Conservation (phyloP, 805 yeast species). For the Hanseniaspora occidentalis region DNA sequence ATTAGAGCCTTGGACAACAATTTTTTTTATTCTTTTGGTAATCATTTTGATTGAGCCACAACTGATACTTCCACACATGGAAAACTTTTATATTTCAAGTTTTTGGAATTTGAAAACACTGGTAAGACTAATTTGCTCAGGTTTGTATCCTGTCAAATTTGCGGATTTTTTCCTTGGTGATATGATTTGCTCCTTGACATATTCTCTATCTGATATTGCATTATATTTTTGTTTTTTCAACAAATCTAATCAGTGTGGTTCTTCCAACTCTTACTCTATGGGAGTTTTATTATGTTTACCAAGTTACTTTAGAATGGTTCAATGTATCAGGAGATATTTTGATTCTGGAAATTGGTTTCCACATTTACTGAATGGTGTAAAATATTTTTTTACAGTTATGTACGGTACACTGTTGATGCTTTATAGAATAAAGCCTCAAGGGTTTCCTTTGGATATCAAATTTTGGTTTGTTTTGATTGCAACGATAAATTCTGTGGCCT, state of each 20-base stretch:
- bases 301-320: slow-evolving; percentile 79
- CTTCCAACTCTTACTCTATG: slow-evolving; percentile 59
- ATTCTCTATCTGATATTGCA: slow-evolving; percentile 74
- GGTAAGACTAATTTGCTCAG: slow-evolving; percentile 66
- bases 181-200: slow-evolving; percentile 76
- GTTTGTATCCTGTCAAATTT: slow-evolving; percentile 90
- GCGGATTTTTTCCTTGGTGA: slow-evolving; percentile 91
- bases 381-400: slow-evolving; percentile 53
- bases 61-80: slow-evolving; percentile 15
- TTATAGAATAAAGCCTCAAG: slow-evolving; percentile 52
- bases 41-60: slow-evolving; percentile 42
- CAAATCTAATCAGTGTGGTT: slow-evolving; percentile 60
- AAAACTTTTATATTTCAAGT: slow-evolving; percentile 1
- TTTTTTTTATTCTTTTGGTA: slow-evolving; percentile 35
- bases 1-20: slow-evolving; percentile 71
- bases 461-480: slow-evolving; percentile 61
- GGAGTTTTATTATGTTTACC: slow-evolving; percentile 83
- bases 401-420: slow-evolving; percentile 66
- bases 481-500: slow-evolving; percentile 51
- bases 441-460: slow-evolving; percentile 10
- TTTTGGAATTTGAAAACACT: slow-evolving; percentile 60
- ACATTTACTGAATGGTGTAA: slow-evolving; percentile 77
- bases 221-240: slow-evolving; percentile 73
- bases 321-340: slow-evolving; percentile 79
- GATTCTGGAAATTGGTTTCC: slow-evolving; percentile 97